Evolutionary conservation across 495 filamentous ascomycete species (phyloP), one percentile per base, ranked within the genome.

Genomic region (Podospora pseudocomata): DNA sequence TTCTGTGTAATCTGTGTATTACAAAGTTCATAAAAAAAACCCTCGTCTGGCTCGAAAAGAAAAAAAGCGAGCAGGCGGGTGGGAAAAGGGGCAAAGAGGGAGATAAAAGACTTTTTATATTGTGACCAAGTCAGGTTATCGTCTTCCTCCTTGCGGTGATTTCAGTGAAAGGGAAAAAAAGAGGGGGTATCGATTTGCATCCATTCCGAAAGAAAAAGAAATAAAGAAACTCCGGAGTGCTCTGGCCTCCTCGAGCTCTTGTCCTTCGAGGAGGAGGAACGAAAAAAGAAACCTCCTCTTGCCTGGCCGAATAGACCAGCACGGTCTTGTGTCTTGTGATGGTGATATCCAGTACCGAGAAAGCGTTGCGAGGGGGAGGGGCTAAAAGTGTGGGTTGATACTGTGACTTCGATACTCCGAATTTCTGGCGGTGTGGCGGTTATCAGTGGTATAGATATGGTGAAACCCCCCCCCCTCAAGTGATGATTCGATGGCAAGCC

Each of bases 101-200:
- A 49, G 39, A 49, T 49, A 49, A 13, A 13, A 13, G 39, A 49
- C 39, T 13, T 3, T 11, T 13, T 11, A 13, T 49, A 13, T 16
- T 49, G 39, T 13, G 39, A 49, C 39, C 0, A 5, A 16, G 39
- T 13, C 2, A 49, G 39, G 9, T 16, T 1, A 23, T 23, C 1
- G 13, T 16, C 39, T 49, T 49, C 56, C 56, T 59, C 56, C 19
- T 20, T 59, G n/a, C 39, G 13, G 7, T 16, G 39, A 13, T 5
- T 49, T 49, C 2, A 58, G 55, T 15, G 60, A 30, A 27, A 11
- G 30, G 27, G 23, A 23, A 62, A 28, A 30, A n/a, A 34, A 28
- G 18, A 62, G 60, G 61, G 61, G 61, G 61, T 63, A 63, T 63
- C 61, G 61, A 18, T 63, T 63, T 44, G 61, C 27, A 63, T 44